Conservation (phyloP, 2,329 filamentous ascomycete species). For the Arthroderma uncinatum region DNA sequence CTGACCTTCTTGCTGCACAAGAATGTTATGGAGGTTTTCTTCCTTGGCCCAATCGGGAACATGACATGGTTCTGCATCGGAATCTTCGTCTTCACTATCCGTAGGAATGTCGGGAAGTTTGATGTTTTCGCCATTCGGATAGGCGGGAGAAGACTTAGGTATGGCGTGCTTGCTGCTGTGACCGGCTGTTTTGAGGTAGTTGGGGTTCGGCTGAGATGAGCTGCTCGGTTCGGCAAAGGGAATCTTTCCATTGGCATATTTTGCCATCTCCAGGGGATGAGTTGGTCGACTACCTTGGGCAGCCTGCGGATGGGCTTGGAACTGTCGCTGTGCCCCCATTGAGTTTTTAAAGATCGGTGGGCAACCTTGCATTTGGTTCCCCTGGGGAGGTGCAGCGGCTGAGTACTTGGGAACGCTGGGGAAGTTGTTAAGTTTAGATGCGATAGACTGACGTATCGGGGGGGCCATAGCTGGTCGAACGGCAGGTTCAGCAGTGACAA, state of each 20-base stretch:
- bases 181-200: neutral
- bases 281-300: slow-evolving; percentile 49
- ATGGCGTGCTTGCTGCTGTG: slow-evolving; percentile 33
- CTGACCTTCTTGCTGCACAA: slow-evolving; percentile 67
- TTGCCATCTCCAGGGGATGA: slow-evolving; percentile 72
- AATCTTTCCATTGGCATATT: slow-evolving; percentile 78
- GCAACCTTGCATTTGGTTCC: slow-evolving; percentile 41
- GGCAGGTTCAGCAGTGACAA: slow-evolving; percentile 49
- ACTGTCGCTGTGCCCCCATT: slow-evolving; percentile 24
- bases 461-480: slow-evolving; percentile 64
- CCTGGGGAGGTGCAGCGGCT: slow-evolving; percentile 20
- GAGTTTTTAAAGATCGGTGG: slow-evolving; percentile 30
- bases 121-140: slow-evolving; percentile 80
- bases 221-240: slow-evolving; percentile 67
- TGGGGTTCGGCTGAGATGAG: slow-evolving; percentile 20
- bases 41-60: slow-evolving; percentile 82
- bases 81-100: slow-evolving; percentile 80
- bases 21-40: slow-evolving; percentile 63
- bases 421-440: slow-evolving; percentile 51
- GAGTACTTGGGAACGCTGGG: slow-evolving; percentile 27
- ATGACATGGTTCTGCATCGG: slow-evolving; percentile 48
- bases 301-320: slow-evolving; percentile 37
- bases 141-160: slow-evolving; percentile 63
- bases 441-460: slow-evolving; percentile 69
- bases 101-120: slow-evolving; percentile 91